A percentile compares a stretch with the other conserved stretches of the same genome.
Conservation (phyloP, 2,329 filamentous ascomycete genomes). For the Exophiala phaeomuriformis region DNA sequence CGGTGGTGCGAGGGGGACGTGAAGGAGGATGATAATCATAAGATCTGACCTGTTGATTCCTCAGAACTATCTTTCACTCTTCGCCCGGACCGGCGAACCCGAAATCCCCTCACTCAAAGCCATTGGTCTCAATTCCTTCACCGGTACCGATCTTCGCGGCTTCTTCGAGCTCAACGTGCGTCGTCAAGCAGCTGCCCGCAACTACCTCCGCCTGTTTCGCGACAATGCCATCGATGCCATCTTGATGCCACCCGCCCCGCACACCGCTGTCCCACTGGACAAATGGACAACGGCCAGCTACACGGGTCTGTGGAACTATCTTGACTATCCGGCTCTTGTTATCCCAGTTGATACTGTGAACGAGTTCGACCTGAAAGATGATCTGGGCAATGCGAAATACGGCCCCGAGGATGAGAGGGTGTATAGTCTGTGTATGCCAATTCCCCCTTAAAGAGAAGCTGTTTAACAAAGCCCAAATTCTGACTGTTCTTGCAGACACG, state of each 20-base stretch:
- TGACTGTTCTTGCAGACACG: slow-evolving; percentile 28
- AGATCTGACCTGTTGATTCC: neutral
- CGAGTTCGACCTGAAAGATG: slow-evolving; percentile 41
- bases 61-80: slow-evolving; percentile 12
- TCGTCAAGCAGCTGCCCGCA: slow-evolving; percentile 7
- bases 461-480: slow-evolving; percentile 33
- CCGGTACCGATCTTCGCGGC: slow-evolving; percentile 8
- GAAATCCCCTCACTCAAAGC: slow-evolving; percentile 9
- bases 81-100: slow-evolving; percentile 14
- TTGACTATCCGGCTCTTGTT: slow-evolving; percentile 58
- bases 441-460: neutral
- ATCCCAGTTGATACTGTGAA: slow-evolving; percentile 53
- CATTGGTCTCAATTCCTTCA: slow-evolving; percentile 3
- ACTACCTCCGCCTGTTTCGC: slow-evolving; percentile 26
- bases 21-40: no score
- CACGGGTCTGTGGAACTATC: slow-evolving; percentile 60
- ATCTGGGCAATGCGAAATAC: slow-evolving; percentile 31
- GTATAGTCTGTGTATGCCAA: slow-evolving; percentile 13
- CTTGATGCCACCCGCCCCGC: slow-evolving; percentile 55
- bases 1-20: no score
- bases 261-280: slow-evolving; percentile 55
- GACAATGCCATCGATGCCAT: slow-evolving; percentile 50
- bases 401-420: slow-evolving; percentile 11
- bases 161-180: slow-evolving; percentile 15
- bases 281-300: slow-evolving; percentile 55